A percentile compares a stretch with the other conserved stretches of the same genome.
Conservation (phyloP, 2,329 filamentous ascomycete species). For the Alternaria tenuissima region DNA sequence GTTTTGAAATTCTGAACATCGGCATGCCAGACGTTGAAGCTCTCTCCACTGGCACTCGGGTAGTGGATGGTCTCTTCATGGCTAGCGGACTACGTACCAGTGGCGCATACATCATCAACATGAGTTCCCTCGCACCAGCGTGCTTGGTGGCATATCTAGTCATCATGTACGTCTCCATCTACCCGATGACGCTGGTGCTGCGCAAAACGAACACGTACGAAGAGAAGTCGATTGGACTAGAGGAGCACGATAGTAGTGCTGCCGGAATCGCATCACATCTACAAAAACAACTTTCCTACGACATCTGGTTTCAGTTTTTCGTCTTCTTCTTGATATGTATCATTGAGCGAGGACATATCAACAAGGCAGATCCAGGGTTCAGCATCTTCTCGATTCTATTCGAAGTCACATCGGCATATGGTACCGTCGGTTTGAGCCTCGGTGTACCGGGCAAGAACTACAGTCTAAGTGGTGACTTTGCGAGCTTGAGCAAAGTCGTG, state of each 20-base stretch:
- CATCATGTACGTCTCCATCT: slow-evolving; percentile 73
- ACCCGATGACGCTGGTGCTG: slow-evolving; percentile 69
- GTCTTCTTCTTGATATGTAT: slow-evolving; percentile 67
- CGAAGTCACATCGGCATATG: slow-evolving; percentile 66
- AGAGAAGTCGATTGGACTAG: slow-evolving; percentile 70
- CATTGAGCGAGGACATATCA: slow-evolving; percentile 66
- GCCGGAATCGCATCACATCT: slow-evolving; percentile 57
- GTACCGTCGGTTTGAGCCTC: slow-evolving; percentile 68
- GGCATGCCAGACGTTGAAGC: slow-evolving; percentile 64
- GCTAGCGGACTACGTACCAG: slow-evolving; percentile 68
- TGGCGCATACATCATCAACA: slow-evolving; percentile 71
- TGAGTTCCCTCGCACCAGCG: slow-evolving; percentile 64
- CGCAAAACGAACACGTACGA: slow-evolving; percentile 77
- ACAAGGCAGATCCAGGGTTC: slow-evolving; percentile 46
- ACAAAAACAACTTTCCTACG: slow-evolving; percentile 71
- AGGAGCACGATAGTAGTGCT: slow-evolving; percentile 43
- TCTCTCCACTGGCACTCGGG: slow-evolving; percentile 62
- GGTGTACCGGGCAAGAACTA: slow-evolving; percentile 64
- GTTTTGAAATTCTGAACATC: slow-evolving; percentile 72
- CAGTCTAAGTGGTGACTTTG: slow-evolving; percentile 65
- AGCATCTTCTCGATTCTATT: slow-evolving; percentile 55
- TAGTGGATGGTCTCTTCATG: slow-evolving; percentile 72
- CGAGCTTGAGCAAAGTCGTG: slow-evolving; percentile 65
- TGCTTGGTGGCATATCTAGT: slow-evolving; percentile 68
- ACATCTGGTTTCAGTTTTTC: slow-evolving; percentile 71